These are phyloP conservation scores for Camelina neglecta DNA, from an alignment of 345 rosid genomes.

Conservation along the genomic window DNA sequence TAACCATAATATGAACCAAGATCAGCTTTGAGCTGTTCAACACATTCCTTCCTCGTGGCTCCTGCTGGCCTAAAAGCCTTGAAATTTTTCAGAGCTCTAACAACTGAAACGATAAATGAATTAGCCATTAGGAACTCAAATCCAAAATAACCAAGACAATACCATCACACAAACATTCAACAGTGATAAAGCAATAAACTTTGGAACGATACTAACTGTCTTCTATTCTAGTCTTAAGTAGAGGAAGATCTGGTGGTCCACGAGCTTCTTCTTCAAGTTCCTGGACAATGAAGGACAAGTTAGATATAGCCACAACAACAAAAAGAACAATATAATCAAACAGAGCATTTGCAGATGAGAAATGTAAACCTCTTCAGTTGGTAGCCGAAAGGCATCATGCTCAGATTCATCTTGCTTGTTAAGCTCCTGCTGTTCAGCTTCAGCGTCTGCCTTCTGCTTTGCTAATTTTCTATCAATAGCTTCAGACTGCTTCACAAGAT, in stretches of 20 bases:
- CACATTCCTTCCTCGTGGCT: constrained; percentile 66
- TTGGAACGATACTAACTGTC: constrained; percentile 62
- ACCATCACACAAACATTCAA: constrained; percentile 15
- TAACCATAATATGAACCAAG: constrained; percentile 86
- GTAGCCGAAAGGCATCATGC: constrained; percentile 80
- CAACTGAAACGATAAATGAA: constrained; percentile 54
- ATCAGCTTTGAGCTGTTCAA: constrained; percentile 75
- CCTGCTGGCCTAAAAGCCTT: constrained; percentile 70
- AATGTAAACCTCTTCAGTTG: constrained; percentile 69
- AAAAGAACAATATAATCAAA: background rate
- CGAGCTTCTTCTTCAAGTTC: constrained; percentile 83
- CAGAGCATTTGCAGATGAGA: constrained; percentile 1
- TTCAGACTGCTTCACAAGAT: constrained; percentile 58
- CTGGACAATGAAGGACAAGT: constrained; percentile 45
- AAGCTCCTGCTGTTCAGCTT: constrained; percentile 56
- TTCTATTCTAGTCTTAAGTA: constrained; percentile 75
- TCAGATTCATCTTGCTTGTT: constrained; percentile 54
- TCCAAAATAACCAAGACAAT: constrained; percentile 1
- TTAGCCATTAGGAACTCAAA: constrained; percentile 19
- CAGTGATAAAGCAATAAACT: background rate
- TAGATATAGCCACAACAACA: background rate
- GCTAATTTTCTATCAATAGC: constrained; percentile 55
- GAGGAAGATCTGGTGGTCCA: constrained; percentile 77
- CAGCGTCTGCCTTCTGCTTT: constrained; percentile 60
- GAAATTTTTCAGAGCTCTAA: constrained; percentile 79